These are phyloP conservation scores for Solanum hybrid DNA, from an alignment of 305 asterid species.

Conservation along the genomic window DNA sequence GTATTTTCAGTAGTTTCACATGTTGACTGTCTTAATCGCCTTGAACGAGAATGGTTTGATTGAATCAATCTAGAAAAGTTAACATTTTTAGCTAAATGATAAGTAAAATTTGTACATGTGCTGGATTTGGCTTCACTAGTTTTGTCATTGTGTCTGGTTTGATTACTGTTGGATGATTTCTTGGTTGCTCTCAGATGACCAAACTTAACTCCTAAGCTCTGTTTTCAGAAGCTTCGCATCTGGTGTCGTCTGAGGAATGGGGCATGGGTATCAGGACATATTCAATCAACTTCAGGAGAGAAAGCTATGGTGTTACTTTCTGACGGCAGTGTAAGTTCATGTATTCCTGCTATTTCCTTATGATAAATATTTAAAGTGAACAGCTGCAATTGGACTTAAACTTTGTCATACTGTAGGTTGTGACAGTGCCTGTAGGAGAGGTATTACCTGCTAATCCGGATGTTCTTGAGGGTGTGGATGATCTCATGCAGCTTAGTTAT, in stretches of 20 bases:
- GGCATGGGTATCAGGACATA: slow-evolving; percentile 59
- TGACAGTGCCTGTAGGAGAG: slow-evolving; percentile 44
- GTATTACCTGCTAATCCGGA: slow-evolving; percentile 89
- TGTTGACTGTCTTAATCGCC: neutral
- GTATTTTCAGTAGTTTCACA: slow-evolving; percentile 14
- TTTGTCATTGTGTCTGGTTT: slow-evolving; percentile 3
- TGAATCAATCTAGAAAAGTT: neutral
- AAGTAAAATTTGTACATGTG: neutral
- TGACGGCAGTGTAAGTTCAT: slow-evolving; percentile 59
- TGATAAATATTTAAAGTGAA: slow-evolving; percentile 3
- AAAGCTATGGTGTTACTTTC: slow-evolving; percentile 49
- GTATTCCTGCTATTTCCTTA: neutral
- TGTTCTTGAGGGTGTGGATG: slow-evolving; percentile 83
- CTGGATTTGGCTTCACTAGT: neutral
- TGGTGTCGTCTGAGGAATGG: slow-evolving; percentile 56
- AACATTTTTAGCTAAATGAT: neutral
- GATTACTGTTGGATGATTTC: neutral
- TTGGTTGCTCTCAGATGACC: neutral
- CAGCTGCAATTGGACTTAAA: slow-evolving; percentile 13
- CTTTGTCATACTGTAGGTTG: slow-evolving; percentile 37
- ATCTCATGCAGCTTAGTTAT: slow-evolving; percentile 83
- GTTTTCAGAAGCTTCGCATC: slow-evolving; percentile 56
- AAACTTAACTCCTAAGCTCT: neutral
- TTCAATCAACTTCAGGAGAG: slow-evolving; percentile 63
- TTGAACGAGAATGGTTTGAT: neutral